Base-by-base conservation (phyloP, 23 red algal species). In the Gracilaria domingensis region DNA sequence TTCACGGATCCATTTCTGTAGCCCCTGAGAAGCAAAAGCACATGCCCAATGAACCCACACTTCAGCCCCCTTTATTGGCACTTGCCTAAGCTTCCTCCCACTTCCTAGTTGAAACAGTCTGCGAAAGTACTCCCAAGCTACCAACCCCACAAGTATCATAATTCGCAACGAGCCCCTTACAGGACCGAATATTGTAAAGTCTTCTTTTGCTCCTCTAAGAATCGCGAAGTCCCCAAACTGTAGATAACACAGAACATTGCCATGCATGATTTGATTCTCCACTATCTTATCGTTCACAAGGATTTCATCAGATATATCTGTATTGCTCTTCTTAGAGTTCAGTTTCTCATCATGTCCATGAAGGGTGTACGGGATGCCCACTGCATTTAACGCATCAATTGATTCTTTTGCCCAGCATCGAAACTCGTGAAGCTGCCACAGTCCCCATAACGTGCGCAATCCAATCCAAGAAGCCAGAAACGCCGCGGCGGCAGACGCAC, bases 211-310 rank as follows among this genome's bases (percentile, higher is more conserved):
- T 12, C 45, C 45, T 48, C 12, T 48, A 48, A 48, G 45, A 2
- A 58, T 4, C 47, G 5, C 12, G 7, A 48, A 18, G 12, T 56
- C 45, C 8, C 47, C 76, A 81, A 58, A 81, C 76, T 56, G 56
- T 11, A 81, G 4, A 59, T 53, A 81, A 33, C 76, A 81, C 23
- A 8, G 47, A 18, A 81, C 76, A 81, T 56, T 21, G 0, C 76
- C 40, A 25, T 54, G 44, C n/a, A 36, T 36, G 12, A 81, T 81
- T 24, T 81, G 76, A 53, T 81, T 81, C 0, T 58, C 76, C 24
- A 32, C 26, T 29, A 57, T 81, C 76, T 81, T 81, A 1, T 81
- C 54, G 42, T 81, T 81, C 26, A 81, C 54, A 39, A 81, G 6
- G 21, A 56, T 58, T 14, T 81, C 49, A 81, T 81, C 18, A 1